Conservation (phyloP, 2,329 filamentous ascomycete genomes). For the Microcera coccophila region DNA sequence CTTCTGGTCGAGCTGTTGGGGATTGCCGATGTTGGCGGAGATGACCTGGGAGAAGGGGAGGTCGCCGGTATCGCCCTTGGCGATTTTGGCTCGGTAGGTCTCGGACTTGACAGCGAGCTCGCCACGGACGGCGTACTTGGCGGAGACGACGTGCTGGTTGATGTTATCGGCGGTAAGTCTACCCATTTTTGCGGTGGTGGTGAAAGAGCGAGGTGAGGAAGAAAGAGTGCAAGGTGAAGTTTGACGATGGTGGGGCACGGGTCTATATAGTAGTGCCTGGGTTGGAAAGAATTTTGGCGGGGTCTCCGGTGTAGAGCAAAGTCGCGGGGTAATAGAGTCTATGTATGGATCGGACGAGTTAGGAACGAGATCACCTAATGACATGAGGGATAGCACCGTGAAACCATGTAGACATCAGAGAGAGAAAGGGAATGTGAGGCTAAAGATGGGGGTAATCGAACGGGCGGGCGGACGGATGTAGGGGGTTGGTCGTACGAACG, state of each 20-base stretch:
- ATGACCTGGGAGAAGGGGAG: constrained; percentile 90
- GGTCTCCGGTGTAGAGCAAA: constrained; percentile 7
- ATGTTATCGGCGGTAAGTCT: constrained; percentile 78
- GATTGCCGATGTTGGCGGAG: constrained; percentile 98
- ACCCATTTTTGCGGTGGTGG: constrained; percentile 34
- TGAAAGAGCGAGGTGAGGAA: constrained; percentile 23
- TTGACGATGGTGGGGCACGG: constrained; percentile 27
- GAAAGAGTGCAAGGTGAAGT: constrained; percentile 18
- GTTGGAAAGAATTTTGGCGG: constrained; percentile 13
- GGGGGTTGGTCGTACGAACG: neutral
- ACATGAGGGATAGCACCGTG: neutral
- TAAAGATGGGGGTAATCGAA: neutral
- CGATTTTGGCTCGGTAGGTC: constrained; percentile 74
- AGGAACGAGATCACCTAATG: constrained; percentile 7
- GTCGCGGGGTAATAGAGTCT: constrained; percentile 3
- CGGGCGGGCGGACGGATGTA: neutral
- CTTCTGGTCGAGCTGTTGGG: constrained; percentile 97
- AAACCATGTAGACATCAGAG: neutral
- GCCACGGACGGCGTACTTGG: constrained; percentile 94
- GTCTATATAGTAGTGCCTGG: constrained; percentile 11
- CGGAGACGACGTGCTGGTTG: constrained; percentile 81
- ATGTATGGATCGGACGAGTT: constrained; percentile 24
- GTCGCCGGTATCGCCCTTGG: constrained; percentile 48
- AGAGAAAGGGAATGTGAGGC: neutral
- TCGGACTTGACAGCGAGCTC: constrained; percentile 93